These are phyloP conservation scores for Grigorovia humatica DNA, from an alignment of 805 yeast genomes.

Conservation along the genomic window DNA sequence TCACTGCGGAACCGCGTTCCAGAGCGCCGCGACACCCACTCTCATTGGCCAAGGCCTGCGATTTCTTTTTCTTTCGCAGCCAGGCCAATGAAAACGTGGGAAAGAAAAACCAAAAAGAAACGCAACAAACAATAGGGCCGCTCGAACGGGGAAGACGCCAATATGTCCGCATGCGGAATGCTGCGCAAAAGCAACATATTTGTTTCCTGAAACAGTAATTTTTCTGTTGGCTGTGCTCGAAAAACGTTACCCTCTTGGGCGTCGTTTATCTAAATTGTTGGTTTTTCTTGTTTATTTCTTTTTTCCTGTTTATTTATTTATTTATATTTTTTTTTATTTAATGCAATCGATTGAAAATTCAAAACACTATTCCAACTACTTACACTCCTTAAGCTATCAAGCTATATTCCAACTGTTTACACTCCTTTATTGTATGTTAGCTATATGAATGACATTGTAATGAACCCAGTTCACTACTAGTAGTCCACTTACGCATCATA, in stretches of 20 bases:
- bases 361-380: not conserved
- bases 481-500: not conserved
- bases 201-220: not conserved
- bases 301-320: not conserved
- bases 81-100: too few relatives aligned
- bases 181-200: not conserved
- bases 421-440: not conserved
- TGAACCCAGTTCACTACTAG: too few relatives aligned
- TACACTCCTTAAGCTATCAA: not conserved
- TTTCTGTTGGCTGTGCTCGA: not conserved
- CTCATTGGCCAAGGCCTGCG: not conserved
- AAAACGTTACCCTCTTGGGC: not conserved
- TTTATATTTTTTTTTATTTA: not conserved
- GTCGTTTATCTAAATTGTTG: not conserved
- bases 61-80: too few relatives aligned
- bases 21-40: not conserved
- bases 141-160: not conserved
- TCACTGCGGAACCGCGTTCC: not conserved
- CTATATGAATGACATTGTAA: too few relatives aligned
- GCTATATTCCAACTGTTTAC: conserved; percentile 1
- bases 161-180: not conserved
- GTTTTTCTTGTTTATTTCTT: not conserved
- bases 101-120: too few relatives aligned
- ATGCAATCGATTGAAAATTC: not conserved
- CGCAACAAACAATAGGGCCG: too few relatives aligned